Evolutionary conservation across 2,329 filamentous ascomycete species (phyloP).

Genomic region (Ascochyta fabae): DNA sequence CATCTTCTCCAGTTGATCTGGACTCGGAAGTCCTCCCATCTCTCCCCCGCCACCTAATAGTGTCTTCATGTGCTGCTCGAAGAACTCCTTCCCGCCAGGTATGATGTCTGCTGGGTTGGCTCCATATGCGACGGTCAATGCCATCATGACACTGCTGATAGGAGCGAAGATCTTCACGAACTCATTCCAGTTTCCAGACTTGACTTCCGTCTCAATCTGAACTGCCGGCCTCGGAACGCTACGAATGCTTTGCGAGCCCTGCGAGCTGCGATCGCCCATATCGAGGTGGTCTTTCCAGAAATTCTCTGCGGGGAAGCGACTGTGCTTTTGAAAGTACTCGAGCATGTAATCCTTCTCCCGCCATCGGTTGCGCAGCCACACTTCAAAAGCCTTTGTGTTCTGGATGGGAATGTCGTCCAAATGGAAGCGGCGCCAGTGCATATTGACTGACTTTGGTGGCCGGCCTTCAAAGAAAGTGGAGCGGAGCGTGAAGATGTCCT

Average conservation of each 20-base stretch:
- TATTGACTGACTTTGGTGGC: slow-evolving; percentile 92
- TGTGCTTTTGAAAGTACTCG: slow-evolving; percentile 76
- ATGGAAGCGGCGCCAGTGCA: slow-evolving; percentile 90
- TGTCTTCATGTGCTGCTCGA: slow-evolving; percentile 45
- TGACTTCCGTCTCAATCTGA: slow-evolving; percentile 57
- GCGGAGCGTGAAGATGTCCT: slow-evolving; percentile 84
- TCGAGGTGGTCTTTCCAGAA: slow-evolving; percentile 52
- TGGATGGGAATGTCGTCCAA: slow-evolving; percentile 82
- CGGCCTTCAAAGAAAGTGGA: slow-evolving; percentile 89
- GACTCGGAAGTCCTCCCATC: slow-evolving; percentile 42
- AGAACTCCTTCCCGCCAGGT: slow-evolving; percentile 44
- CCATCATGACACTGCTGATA: slow-evolving; percentile 58
- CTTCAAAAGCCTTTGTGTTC: slow-evolving; percentile 75
- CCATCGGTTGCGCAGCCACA: slow-evolving; percentile 88
- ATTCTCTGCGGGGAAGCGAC: slow-evolving; percentile 77
- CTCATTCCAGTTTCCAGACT: slow-evolving; percentile 58
- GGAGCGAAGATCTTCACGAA: slow-evolving; percentile 60
- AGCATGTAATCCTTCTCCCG: slow-evolving; percentile 89
- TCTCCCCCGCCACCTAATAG: slow-evolving; percentile 40
- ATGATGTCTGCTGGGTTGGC: slow-evolving; percentile 46
- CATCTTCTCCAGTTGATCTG: slow-evolving; percentile 47
- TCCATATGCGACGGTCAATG: slow-evolving; percentile 54
- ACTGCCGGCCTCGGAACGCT: slow-evolving; percentile 48
- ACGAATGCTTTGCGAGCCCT: slow-evolving; percentile 43
- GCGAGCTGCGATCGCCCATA: slow-evolving; percentile 42